phyloP scores from a whole-genome alignment of 352 stramenopile species.

The Elongisporangium prolatum region DNA sequence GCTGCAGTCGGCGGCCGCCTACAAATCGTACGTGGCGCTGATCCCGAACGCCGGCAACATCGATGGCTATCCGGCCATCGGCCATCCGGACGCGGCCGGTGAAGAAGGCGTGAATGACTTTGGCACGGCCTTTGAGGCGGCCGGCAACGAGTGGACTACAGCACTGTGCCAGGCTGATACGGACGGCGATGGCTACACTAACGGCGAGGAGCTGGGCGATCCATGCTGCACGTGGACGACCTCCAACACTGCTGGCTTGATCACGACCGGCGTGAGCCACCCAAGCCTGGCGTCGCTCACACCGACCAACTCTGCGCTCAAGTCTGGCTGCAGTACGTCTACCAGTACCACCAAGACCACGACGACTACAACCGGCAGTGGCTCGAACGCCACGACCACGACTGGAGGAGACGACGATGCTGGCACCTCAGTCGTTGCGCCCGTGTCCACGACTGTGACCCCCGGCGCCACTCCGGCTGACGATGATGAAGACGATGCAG shows the following conservation, averaged over 20 bases:
- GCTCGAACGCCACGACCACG: slow-evolving; percentile 1
- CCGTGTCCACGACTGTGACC: slow-evolving; percentile 16
- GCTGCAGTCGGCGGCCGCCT: slow-evolving; percentile 14
- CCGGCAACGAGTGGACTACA: slow-evolving; percentile 38
- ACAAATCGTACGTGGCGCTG: slow-evolving; percentile 37
- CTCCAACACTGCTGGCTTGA: slow-evolving; percentile 31
- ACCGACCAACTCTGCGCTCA: slow-evolving; percentile 41
- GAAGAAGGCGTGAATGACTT: slow-evolving; percentile 57
- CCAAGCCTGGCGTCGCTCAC: slow-evolving; percentile 51
- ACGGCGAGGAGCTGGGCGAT: slow-evolving; percentile 82
- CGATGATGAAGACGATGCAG: slow-evolving; percentile 55
- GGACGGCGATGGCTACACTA: slow-evolving; percentile 80
- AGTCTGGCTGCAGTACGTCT: slow-evolving; percentile 31
- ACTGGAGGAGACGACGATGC: slow-evolving; percentile 11
- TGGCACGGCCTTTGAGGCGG: slow-evolving; percentile 50
- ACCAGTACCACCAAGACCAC: slow-evolving; percentile 14
- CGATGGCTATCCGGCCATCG: slow-evolving; percentile 35
- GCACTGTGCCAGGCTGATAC: slow-evolving; percentile 60
- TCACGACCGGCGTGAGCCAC: slow-evolving; percentile 58
- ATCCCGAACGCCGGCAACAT: slow-evolving; percentile 57
- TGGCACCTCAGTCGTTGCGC: slow-evolving; percentile 26
- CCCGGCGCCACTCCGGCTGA: slow-evolving; percentile 25
- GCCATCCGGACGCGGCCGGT: slow-evolving; percentile 42
- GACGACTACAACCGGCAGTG: slow-evolving; percentile 13
- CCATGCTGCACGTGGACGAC: slow-evolving; percentile 76